phyloP scores from a whole-genome alignment of 495 filamentous ascomycete genomes.

The Aspergillus ellipticus region DNA sequence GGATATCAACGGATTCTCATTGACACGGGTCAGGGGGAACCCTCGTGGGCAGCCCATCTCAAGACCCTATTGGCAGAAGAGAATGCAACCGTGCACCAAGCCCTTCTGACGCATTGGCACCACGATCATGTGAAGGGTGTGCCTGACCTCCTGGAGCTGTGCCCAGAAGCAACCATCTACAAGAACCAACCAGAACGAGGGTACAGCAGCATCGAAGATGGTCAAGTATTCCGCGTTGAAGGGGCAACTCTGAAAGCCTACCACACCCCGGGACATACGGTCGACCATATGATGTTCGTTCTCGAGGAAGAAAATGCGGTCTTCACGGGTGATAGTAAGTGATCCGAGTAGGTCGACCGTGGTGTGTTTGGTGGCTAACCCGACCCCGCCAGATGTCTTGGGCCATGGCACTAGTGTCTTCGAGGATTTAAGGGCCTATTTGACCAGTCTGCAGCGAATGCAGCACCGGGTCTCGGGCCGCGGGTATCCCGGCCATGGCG shows the following conservation, averaged over 20 bases:
- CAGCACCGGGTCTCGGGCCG: conserved; percentile 55
- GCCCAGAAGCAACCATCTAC: conserved; percentile 51
- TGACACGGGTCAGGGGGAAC: conserved; percentile 72
- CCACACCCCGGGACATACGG: conserved; percentile 81
- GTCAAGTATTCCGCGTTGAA: conserved; percentile 67
- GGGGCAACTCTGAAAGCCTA: conserved; percentile 74
- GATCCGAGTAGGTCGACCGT: not conserved
- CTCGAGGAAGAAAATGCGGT: conserved; percentile 74
- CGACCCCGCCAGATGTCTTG: conserved; percentile 57
- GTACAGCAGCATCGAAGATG: conserved; percentile 55
- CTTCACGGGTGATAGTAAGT: conserved; percentile 82
- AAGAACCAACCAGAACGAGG: conserved; percentile 46
- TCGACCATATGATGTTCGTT: conserved; percentile 76
- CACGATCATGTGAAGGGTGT: conserved; percentile 78
- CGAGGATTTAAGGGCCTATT: conserved; percentile 72
- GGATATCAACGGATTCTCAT: conserved; percentile 66
- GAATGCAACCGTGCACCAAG: conserved; percentile 57
- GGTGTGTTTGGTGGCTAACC: not conserved
- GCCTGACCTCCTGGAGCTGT: conserved; percentile 57
- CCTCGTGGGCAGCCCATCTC: conserved; percentile 56
- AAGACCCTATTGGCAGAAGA: conserved; percentile 60
- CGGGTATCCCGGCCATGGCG: conserved; percentile 89
- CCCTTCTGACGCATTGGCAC: conserved; percentile 88
- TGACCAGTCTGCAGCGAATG: conserved; percentile 73
- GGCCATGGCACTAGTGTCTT: conserved; percentile 94